Percentiles rank a stretch among this genome's conserved stretches.
These are phyloP conservation scores for Annulohypoxylon bovei DNA, from an alignment of 495 filamentous ascomycete genomes.

Conservation along the genomic window DNA sequence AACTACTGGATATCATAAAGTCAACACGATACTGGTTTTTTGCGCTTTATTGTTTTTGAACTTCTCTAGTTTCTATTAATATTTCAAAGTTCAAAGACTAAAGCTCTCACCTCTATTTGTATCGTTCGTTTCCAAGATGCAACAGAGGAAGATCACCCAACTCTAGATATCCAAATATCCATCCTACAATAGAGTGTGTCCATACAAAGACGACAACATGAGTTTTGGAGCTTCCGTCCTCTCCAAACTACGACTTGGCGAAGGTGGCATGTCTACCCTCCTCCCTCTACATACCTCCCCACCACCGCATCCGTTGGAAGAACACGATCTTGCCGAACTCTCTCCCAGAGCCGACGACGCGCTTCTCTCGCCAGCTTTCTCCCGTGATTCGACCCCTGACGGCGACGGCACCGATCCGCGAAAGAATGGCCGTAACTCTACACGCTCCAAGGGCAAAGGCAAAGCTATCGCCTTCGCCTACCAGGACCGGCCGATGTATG, in stretches of 20 bases:
- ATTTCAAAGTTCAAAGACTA: neutral
- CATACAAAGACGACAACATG: constrained; percentile 24
- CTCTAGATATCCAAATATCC: neutral
- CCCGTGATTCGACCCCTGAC: neutral
- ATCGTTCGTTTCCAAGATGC: constrained; percentile 19
- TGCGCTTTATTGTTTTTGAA: neutral
- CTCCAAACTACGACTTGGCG: constrained; percentile 39
- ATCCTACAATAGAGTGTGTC: neutral
- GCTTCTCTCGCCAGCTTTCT: constrained; percentile 36
- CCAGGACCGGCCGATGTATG: constrained; percentile 23
- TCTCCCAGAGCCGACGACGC: constrained; percentile 54
- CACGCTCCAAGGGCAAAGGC: constrained; percentile 32
- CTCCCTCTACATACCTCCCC: constrained; percentile 39
- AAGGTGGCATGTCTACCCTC: constrained; percentile 38
- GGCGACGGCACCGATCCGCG: neutral
- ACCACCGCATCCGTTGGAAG: constrained; percentile 32
- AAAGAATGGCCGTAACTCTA: neutral
- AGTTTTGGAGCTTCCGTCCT: constrained; percentile 41
- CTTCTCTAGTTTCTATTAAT: neutral
- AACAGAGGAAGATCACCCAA: neutral
- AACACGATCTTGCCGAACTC: constrained; percentile 55
- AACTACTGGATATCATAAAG: too few relatives aligned
- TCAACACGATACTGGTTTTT: neutral
- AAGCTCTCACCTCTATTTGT: neutral
- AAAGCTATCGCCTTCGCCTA: constrained; percentile 42